Evolutionary conservation across 2,329 filamentous ascomycete species (phyloP).

Genomic region (Calonectria hongkongensis): DNA sequence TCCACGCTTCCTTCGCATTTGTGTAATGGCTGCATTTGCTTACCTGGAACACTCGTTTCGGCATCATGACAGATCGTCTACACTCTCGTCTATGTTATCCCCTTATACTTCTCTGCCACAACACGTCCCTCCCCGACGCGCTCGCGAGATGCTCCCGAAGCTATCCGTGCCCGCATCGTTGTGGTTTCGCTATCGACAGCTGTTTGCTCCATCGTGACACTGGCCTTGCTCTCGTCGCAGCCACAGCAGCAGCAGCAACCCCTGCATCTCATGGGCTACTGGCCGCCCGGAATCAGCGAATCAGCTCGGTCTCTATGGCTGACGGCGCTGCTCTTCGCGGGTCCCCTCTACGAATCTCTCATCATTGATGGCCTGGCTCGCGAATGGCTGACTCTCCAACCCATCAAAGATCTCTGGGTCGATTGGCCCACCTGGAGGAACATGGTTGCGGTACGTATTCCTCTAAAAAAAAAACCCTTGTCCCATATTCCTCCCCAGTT

Average conservation of each 20-base stretch:
- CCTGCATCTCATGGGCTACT: slow-evolving; percentile 85
- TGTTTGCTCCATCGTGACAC: slow-evolving; percentile 79
- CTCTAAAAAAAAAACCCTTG: slow-evolving; percentile 9
- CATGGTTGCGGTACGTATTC: slow-evolving; percentile 82
- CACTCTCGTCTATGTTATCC: slow-evolving; percentile 91
- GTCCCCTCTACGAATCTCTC: slow-evolving; percentile 87
- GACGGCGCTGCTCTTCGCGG: slow-evolving; percentile 86
- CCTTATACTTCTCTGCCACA: slow-evolving; percentile 88
- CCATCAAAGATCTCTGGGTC: slow-evolving; percentile 76
- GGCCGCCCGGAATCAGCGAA: slow-evolving; percentile 82
- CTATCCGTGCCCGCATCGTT: slow-evolving; percentile 90
- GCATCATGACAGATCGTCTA: slow-evolving; percentile 77
- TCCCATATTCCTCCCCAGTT: slow-evolving; percentile 2
- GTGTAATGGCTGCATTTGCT: slow-evolving; percentile 21
- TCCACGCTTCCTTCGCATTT: neutral
- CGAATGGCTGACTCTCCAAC: slow-evolving; percentile 74
- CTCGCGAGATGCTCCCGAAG: slow-evolving; percentile 90
- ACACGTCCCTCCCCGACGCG: slow-evolving; percentile 87
- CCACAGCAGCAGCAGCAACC: slow-evolving; percentile 67
- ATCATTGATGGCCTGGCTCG: slow-evolving; percentile 83
- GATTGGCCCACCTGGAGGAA: slow-evolving; percentile 93
- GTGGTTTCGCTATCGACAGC: slow-evolving; percentile 86
- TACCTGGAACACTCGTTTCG: slow-evolving; percentile 26
- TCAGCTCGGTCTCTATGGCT: slow-evolving; percentile 79
- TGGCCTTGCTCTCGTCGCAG: slow-evolving; percentile 75